Base-by-base conservation (phyloP, 2,329 filamentous ascomycete genomes). In the Phaeosphaeria sp. region DNA sequence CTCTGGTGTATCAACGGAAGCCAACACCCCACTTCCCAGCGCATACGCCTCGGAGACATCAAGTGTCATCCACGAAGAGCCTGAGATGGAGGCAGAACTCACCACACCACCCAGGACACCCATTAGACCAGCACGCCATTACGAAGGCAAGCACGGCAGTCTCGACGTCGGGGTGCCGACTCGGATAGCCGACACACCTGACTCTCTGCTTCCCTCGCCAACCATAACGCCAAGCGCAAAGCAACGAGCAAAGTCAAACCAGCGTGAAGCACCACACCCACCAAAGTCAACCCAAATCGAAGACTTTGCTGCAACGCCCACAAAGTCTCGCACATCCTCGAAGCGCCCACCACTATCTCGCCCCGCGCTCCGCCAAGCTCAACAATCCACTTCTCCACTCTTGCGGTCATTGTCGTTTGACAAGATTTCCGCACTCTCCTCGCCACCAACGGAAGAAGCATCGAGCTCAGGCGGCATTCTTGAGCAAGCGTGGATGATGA, bases 401-500 rank as follows among this genome's bases (percentile, higher is more conserved):
- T 67, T 77, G 20, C 73, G 74, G 55, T 76, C 74, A 17, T 55
- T 75, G 10, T 74, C 71, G 10, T 71, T 74, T 48, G 72, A 75
- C 54, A 70, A 70, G 44, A 58, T 73, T 13, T 66, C 69, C 7
- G 57, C 68, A 6, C 55, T 74, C 2, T 71, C 69, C 3, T 70
- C 68, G 2, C 69, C 73, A 11, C 56, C 67, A 0, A 52, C 60
- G 18, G 68, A 75, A 36, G 59, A 59, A 47, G 63, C 65, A n/a
- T 57, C 63, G 13, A 61, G 62, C 41, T 72, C 69, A 0, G 64
- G 82, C 15, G 82, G 82, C 18, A 91, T 92, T 49, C 81, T 92
- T 23, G 90, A 93, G 73, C 89, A 92, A 75, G 91, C 91, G 2
- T 95, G 91, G 90, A 90, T 95, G 79, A 88, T 90, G 81, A 95